Evolutionary conservation across 331 rosid genomes (phyloP), one percentile per base, ranked within the genome.

Genomic region (Acacia concinna): DNA sequence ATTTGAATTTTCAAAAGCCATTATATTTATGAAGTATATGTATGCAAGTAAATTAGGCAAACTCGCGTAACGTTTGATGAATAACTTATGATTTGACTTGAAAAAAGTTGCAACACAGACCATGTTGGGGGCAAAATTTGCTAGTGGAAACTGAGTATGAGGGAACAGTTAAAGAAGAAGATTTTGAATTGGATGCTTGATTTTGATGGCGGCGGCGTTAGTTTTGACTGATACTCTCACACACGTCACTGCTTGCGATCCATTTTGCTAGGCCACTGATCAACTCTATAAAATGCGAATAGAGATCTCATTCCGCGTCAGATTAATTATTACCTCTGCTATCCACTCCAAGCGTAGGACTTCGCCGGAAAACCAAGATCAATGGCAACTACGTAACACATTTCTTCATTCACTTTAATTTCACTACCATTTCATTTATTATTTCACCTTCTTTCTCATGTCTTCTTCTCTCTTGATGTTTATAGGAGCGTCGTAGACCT

Each of bases 321-420:
- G 1, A 68, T 73, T 57, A 4, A 68, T 73, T 57, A 4, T 28
- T 8, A 1, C 17, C 6, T 6, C 14, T 3, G 4, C 59, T 3
- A 28, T 69, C 23, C 25, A 6, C 73, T 9, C 1, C 63, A 17
- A 41, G 6, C 37, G 2, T 7, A 4, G 18, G 70, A 41, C 1
- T 54, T 31, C 43, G 4, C 17, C 25, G 14, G 52, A 14, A 10
- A 31, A 6, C 27, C 27, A 8, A 38, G 2, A 23, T 76, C 80
- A 17, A 90, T 88, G 94, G 91, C 92, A 0, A 81, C 81, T 35
- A 13, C 30, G 94, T 90, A 81, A 12, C 85, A 17, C 35, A 52
- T 32, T 27, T 47, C 74, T 82, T 34, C 74, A 49, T 28, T 52
- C 78, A 63, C 14, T 0, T 56, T n/a, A n/a, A n/a, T n/a, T n/a